Percentiles rank a stretch among this genome's conserved stretches.
Conservation (phyloP, 768 basidiomycete genomes). For the Pleurotus tuoliensis region DNA sequence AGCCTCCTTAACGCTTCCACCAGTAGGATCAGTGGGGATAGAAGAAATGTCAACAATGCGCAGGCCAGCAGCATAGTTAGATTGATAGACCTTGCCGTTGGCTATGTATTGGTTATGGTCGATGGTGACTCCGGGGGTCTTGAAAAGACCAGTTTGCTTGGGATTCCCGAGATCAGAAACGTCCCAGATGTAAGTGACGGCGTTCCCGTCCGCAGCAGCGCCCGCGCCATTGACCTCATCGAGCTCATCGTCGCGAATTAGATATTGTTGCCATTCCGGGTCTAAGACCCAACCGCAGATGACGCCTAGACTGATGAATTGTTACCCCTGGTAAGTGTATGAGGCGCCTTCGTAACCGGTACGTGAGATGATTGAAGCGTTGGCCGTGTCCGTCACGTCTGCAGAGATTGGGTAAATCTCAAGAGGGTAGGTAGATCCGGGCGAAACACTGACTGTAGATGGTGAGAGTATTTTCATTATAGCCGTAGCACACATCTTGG, state of each 20-base stretch:
- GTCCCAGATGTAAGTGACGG: conserved; percentile 28
- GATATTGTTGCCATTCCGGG: conserved; percentile 21
- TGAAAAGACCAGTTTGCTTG: conserved; percentile 24
- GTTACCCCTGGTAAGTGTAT: conserved; percentile 29
- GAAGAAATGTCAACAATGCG: conserved; percentile 23
- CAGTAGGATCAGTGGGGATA: conserved; percentile 24
- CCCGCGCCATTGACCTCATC: conserved; percentile 18
- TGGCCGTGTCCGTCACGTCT: conserved; percentile 19
- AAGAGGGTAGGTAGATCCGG: background rate
- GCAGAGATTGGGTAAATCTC: background rate
- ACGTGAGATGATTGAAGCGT: conserved; percentile 21
- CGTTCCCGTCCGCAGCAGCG: conserved; percentile 18
- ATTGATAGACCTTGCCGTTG: conserved; percentile 23
- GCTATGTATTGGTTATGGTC: conserved; percentile 26
- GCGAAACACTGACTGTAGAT: conserved; percentile 16
- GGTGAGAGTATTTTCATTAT: conserved; percentile 27
- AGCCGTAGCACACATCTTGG: conserved; percentile 25
- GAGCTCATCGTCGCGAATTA: conserved; percentile 25
- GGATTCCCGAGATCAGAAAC: conserved; percentile 21
- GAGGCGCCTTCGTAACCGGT: conserved; percentile 25
- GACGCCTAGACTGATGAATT: too few species aligned
- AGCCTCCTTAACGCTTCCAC: conserved; percentile 13
- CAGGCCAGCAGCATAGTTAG: conserved; percentile 26
- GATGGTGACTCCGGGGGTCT: conserved; percentile 19
- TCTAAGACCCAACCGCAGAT: conserved; percentile 16